Conservation (phyloP, 331 rosid genomes). For the Acacia pycnantha region DNA sequence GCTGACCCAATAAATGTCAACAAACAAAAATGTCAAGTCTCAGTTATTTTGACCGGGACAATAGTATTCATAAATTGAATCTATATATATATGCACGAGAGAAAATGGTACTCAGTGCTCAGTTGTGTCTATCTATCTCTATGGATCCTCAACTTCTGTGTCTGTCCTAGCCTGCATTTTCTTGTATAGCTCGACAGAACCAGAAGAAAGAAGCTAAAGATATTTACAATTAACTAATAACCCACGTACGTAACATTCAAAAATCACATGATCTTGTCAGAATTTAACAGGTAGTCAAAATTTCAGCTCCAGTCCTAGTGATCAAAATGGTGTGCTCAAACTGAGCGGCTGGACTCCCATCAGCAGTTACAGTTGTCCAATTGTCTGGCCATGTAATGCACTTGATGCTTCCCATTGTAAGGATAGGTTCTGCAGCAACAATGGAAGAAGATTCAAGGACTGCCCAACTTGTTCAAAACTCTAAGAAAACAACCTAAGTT, state of each 20-base stretch:
- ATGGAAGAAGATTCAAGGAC: constrained; percentile 1
- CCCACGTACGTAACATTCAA: background rate
- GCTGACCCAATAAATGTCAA: constrained; percentile 19
- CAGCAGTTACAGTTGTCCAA: constrained; percentile 82
- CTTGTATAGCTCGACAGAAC: constrained; percentile 8
- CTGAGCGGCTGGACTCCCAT: constrained; percentile 93
- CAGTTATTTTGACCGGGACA: background rate
- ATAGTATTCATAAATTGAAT: constrained; percentile 6
- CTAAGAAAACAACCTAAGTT: background rate
- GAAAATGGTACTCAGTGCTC: background rate
- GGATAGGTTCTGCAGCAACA: constrained; percentile 78
- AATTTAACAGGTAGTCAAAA: constrained; percentile 66
- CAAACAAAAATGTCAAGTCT: background rate
- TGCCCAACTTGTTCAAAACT: background rate
- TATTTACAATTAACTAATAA: constrained; percentile 28
- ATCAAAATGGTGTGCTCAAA: constrained; percentile 94
- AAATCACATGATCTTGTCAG: background rate
- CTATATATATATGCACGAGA: background rate
- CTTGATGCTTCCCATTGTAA: constrained; percentile 75
- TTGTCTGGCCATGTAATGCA: constrained; percentile 88
- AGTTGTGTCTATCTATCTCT: background rate
- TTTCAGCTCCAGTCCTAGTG: constrained; percentile 87
- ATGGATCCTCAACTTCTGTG: background rate
- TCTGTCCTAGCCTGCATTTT: background rate
- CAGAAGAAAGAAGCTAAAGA: constrained; percentile 1